Base-by-base conservation (phyloP, 148 eudicot species). In the Agrostemma githago region DNA sequence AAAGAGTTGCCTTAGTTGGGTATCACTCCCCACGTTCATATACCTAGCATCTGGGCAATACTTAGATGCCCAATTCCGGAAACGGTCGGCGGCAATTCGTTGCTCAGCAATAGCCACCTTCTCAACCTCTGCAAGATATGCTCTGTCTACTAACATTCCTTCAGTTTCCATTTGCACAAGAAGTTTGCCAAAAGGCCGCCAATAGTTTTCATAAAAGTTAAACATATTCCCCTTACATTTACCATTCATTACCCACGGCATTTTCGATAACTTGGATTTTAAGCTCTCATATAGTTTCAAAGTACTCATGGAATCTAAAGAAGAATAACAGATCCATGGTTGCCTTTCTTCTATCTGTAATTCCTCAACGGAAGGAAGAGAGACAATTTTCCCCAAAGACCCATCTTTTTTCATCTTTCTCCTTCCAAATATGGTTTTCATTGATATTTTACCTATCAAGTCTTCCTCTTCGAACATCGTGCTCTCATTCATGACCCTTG, bases 1-100 rank as follows among this genome's bases (percentile, higher is more conserved):
- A 71, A 95, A 85, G 34, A 95, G 87, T 82, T 83, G 88, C 72
- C 99, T 88, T 79, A 95, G 83, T 76, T 95, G 99, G 58, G 91
- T 65, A 81, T 95, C 99, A 79, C 99, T 95, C 73, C 99, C 97
- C 12, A 95, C 89, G 80, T 95, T 95, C 97, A 95, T 95, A 79
- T 80, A 80, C 76, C 76, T 84, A 48, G 99, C 99, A 78, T 89
- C 99, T 37, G 96, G 86, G 76, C 94, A 92, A 81, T 88, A 78
- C 79, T 86, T 89, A 51, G 96, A 89, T 51, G 97, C 97, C 99
- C 99, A 95, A 68, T 81, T 86, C 41, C 97, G 96, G 79, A 92
- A 95, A 66, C 91, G 88, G 74, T 85, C 81, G 37, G 89, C 88
- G 72, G 99, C 97, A 81, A 89, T 77, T 73, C 84, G 77, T 74